These are phyloP conservation scores for Miamiensis avidus DNA, from an alignment of 169 alveolate genomes.

Conservation along the genomic window DNA sequence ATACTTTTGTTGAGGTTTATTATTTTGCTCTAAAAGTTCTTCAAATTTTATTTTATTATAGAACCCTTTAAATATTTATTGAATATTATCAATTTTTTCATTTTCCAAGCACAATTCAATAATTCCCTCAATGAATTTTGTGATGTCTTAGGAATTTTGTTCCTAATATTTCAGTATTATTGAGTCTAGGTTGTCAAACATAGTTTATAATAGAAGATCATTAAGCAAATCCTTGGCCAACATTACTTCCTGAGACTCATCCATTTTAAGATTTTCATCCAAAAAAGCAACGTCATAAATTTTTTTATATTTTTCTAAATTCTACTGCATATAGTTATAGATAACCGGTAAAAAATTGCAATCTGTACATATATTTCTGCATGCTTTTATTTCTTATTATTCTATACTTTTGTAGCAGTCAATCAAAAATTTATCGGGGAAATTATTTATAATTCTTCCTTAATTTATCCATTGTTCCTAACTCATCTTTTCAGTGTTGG, in stretches of 20 bases:
- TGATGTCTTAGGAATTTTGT: too few relatives aligned
- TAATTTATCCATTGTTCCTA: neutral
- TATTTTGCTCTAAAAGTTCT: neutral
- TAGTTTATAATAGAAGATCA: neutral
- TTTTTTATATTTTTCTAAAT: neutral
- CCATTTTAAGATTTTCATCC: neutral
- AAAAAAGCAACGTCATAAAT: neutral
- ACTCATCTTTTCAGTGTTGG: neutral
- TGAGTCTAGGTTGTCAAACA: neutral
- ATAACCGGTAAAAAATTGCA: neutral
- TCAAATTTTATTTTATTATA: neutral
- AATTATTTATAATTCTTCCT: neutral
- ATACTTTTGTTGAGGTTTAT: neutral
- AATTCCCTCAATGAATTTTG: neutral
- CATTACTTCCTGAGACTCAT: neutral
- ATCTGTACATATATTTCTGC: neutral
- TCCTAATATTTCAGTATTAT: neutral
- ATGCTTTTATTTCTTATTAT: neutral
- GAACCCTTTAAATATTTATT: neutral
- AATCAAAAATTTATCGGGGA: neutral
- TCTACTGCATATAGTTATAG: neutral
- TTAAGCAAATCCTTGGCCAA: neutral
- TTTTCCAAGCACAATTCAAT: neutral
- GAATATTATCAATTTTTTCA: neutral
- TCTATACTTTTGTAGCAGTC: neutral